phyloP scores from a whole-genome alignment of 2,329 filamentous ascomycete species.

The Epichloe aotearoae region DNA sequence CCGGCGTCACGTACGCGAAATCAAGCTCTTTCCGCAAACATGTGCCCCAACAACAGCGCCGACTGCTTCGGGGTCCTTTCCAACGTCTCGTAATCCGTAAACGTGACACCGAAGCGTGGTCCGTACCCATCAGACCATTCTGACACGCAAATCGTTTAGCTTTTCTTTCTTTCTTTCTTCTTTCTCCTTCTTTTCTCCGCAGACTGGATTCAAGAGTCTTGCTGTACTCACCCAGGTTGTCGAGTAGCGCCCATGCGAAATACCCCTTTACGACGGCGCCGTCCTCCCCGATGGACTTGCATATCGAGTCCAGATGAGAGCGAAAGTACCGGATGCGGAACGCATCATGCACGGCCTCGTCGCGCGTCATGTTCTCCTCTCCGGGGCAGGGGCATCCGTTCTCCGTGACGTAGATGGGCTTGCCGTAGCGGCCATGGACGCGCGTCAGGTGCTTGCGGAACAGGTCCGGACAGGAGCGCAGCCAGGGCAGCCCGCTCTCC shows the following conservation, averaged over 20 bases:
- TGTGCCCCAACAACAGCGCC: slow-evolving; percentile 16
- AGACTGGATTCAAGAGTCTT: too few species aligned
- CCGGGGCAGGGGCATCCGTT: slow-evolving; percentile 24
- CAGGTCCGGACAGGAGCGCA: slow-evolving; percentile 17
- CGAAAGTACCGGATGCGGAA: slow-evolving; percentile 25
- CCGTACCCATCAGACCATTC: slow-evolving; percentile 26
- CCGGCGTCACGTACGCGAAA: too few species aligned
- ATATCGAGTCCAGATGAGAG: slow-evolving; percentile 25
- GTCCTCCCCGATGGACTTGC: slow-evolving; percentile 15
- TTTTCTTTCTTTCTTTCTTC: not conserved
- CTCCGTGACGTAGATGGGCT: slow-evolving; percentile 18
- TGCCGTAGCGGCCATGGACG: slow-evolving; percentile 13
- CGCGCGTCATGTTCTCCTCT: slow-evolving; percentile 18
- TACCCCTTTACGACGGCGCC: slow-evolving; percentile 19
- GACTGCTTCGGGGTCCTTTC: slow-evolving; percentile 26
- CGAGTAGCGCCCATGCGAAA: slow-evolving; percentile 22
- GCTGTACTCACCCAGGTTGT: slow-evolving; percentile 17
- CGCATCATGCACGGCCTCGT: slow-evolving; percentile 19
- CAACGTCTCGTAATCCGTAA: slow-evolving; percentile 23
- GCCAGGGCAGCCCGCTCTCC: slow-evolving; percentile 21
- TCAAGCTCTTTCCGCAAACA: slow-evolving; percentile 11
- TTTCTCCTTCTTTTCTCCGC: too few species aligned
- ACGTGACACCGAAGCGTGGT: slow-evolving; percentile 25
- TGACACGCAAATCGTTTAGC: not conserved
- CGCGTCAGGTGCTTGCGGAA: slow-evolving; percentile 18